phyloP scores from a whole-genome alignment of 306 rosid genomes.

The Chamaecrista fasciculata region DNA sequence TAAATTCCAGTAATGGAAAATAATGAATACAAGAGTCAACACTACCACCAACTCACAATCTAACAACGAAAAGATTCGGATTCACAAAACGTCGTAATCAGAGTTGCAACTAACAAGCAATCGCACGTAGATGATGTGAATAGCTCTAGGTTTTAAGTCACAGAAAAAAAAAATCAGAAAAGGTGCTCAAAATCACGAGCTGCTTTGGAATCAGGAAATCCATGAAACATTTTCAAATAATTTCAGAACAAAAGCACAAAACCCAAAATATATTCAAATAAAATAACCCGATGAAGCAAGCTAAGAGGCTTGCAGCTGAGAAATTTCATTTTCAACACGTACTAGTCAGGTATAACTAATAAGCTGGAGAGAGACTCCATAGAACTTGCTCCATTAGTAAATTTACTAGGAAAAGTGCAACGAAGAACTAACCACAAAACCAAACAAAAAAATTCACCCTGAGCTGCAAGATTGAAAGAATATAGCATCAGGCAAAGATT shows the following conservation, averaged over 20 bases:
- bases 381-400: conserved; percentile 8
- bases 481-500: not conserved
- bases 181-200: conserved; percentile 3
- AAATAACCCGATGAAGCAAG: not conserved
- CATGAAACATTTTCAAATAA: conserved; percentile 8
- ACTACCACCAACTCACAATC: not conserved
- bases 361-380: no score
- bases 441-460: not conserved
- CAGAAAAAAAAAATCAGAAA: no score
- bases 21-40: not conserved
- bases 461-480: not conserved
- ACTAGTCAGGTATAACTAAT: no score
- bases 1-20: not conserved
- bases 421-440: not conserved
- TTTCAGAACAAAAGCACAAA: not conserved
- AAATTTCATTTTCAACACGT: not conserved
- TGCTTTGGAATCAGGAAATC: conserved; percentile 1
- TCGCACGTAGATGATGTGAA: no score
- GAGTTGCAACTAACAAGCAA: no score
- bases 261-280: not conserved
- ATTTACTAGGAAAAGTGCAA: not conserved
- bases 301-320: not conserved
- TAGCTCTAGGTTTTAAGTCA: no score
- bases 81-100: not conserved
- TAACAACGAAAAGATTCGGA: not conserved